phyloP scores from a whole-genome alignment of 2,329 filamentous ascomycete species.

The Lomentospora prolificans region DNA sequence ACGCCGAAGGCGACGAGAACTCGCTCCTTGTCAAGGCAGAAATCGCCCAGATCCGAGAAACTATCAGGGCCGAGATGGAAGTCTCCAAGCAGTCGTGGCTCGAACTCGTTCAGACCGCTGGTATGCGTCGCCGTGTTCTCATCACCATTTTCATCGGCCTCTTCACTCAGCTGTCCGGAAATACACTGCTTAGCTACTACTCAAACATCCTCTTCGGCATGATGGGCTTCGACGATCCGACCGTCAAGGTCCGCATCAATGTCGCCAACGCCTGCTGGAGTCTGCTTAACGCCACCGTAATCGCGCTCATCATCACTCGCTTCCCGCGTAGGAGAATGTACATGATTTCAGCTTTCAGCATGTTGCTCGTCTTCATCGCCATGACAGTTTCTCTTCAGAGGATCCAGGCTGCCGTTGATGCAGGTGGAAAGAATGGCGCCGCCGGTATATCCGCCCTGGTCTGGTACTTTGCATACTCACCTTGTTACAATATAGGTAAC shows the following conservation, averaged over 20 bases:
- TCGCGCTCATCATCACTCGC: slow-evolving; percentile 31
- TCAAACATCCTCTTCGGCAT: slow-evolving; percentile 34
- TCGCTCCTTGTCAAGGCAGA: slow-evolving; percentile 48
- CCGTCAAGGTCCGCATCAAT: slow-evolving; percentile 36
- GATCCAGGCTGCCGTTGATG: slow-evolving; percentile 22
- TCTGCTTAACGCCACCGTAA: slow-evolving; percentile 29
- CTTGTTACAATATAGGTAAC: slow-evolving; percentile 55
- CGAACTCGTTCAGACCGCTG: slow-evolving; percentile 39
- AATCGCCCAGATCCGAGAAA: slow-evolving; percentile 48
- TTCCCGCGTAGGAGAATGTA: slow-evolving; percentile 42
- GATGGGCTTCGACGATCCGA: slow-evolving; percentile 30
- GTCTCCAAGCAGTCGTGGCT: slow-evolving; percentile 41
- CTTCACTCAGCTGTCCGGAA: slow-evolving; percentile 45
- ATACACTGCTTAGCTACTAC: slow-evolving; percentile 40
- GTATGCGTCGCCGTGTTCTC: slow-evolving; percentile 38
- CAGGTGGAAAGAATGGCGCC: slow-evolving; percentile 17
- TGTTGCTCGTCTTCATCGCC: slow-evolving; percentile 40
- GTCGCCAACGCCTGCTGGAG: slow-evolving; percentile 34
- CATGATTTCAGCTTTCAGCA: slow-evolving; percentile 37
- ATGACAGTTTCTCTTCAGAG: slow-evolving; percentile 41
- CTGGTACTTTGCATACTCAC: slow-evolving; percentile 51
- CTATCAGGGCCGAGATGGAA: slow-evolving; percentile 45
- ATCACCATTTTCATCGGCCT: slow-evolving; percentile 40
- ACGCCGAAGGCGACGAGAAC: slow-evolving; percentile 39
- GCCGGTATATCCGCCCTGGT: slow-evolving; percentile 35